Evolutionary conservation across 116 monocot genomes (phyloP).

Genomic region (Phalaenopsis hybrid): DNA sequence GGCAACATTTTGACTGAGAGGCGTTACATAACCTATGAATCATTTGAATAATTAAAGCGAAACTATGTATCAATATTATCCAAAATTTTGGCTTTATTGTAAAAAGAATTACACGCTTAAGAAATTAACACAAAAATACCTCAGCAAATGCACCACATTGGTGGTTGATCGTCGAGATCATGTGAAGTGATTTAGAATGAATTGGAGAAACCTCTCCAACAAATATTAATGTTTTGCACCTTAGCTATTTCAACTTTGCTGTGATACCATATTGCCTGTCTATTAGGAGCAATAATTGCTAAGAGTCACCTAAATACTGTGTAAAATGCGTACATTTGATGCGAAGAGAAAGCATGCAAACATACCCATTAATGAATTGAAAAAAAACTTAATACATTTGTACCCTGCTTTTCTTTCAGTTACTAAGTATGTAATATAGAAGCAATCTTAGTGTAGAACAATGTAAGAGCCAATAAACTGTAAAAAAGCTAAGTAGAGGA

Average conservation of each 20-base stretch:
- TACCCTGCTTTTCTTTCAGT: constrained; percentile 63
- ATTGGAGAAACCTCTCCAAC: constrained; percentile 67
- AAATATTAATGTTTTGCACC: constrained; percentile 70
- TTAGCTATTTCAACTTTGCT: constrained; percentile 55
- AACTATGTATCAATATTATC: too few species aligned
- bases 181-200: constrained; percentile 65
- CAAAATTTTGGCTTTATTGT: too few species aligned
- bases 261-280: constrained; percentile 75
- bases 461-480: neutral
- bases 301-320: neutral
- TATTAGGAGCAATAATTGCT: neutral
- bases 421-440: constrained; percentile 37
- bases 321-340: neutral
- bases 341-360: neutral
- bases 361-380: constrained; percentile 71
- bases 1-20: too few species aligned
- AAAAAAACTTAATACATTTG: constrained; percentile 76
- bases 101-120: neutral
- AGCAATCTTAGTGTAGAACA: neutral
- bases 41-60: too few species aligned
- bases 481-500: constrained; percentile 30
- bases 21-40: too few species aligned
- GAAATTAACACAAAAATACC: constrained; percentile 21
- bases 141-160: constrained; percentile 73
- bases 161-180: constrained; percentile 53